Conservation (phyloP, 148 eudicot genomes). For the Agrostemma githago region DNA sequence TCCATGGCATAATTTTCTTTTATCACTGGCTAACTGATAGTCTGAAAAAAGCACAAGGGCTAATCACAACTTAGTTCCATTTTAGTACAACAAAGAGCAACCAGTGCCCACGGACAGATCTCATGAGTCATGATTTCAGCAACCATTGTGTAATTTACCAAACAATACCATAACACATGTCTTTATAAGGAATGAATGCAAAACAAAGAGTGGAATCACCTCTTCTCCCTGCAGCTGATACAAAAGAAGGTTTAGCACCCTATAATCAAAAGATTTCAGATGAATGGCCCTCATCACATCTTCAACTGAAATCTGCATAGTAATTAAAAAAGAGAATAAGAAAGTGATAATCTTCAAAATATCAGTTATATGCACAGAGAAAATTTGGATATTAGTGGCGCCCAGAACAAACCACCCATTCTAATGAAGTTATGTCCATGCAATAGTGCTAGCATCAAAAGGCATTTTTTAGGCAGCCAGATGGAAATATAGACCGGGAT, state of each 20-base stretch:
- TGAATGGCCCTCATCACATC: conserved; percentile 80
- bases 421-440: background rate
- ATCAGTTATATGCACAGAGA: background rate
- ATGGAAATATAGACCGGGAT: no score
- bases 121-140: background rate
- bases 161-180: background rate
- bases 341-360: background rate
- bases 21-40: background rate
- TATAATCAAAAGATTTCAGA: conserved; percentile 88
- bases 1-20: background rate
- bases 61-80: background rate
- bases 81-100: background rate
- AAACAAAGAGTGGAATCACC: conserved; percentile 37
- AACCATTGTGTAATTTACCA: background rate
- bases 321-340: conserved; percentile 10
- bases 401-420: background rate
- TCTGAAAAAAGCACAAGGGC: background rate
- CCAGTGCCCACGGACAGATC: background rate
- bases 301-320: conserved; percentile 52
- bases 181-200: background rate
- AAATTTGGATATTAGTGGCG: background rate
- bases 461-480: no score
- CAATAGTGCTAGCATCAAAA: no score
- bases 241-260: conserved; percentile 83
- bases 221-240: conserved; percentile 69